Percentiles rank a stretch among this genome's conserved stretches.
phyloP scores from a whole-genome alignment of 2,329 filamentous ascomycete species.

The Stemphylium lycopersici region DNA sequence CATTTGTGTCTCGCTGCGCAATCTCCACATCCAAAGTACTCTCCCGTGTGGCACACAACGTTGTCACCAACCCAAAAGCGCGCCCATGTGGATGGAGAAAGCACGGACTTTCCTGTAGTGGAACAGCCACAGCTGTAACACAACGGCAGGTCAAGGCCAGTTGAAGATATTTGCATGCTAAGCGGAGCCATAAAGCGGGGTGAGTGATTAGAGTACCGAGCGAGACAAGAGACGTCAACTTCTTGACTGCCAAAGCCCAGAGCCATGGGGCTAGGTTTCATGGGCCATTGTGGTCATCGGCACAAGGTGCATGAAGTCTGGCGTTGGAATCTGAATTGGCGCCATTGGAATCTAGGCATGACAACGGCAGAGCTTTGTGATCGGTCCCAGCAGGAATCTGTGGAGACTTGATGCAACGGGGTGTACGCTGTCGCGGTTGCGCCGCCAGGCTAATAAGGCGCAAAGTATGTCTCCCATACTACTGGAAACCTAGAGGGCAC shows the following conservation, averaged over 20 bases:
- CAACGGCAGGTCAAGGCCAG: neutral
- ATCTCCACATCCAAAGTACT: too few species aligned
- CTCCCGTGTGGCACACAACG: too few species aligned
- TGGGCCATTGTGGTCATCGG: neutral
- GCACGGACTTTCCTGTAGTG: too few species aligned
- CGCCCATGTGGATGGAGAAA: too few species aligned
- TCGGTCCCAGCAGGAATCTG: constrained; percentile 3
- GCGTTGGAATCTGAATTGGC: constrained; percentile 10
- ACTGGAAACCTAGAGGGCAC: neutral
- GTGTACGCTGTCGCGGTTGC: constrained; percentile 4
- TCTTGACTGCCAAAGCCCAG: constrained; percentile 1
- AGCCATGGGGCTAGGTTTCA: neutral
- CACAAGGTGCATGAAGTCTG: constrained; percentile 4
- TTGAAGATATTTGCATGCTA: neutral
- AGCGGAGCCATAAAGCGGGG: neutral
- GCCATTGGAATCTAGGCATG: constrained; percentile 4
- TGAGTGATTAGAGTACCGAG: neutral
- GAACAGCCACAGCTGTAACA: too few species aligned
- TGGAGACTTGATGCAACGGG: constrained; percentile 1
- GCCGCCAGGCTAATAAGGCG: neutral
- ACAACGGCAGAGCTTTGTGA: constrained; percentile 7
- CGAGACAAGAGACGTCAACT: neutral
- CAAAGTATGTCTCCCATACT: neutral
- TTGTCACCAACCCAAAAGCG: too few species aligned
- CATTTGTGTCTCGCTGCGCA: too few species aligned